Percentiles rank a stretch among this genome's conserved stretches.
Conservation (phyloP, 164 flowering plant genomes). For the Akebia trifoliata region DNA sequence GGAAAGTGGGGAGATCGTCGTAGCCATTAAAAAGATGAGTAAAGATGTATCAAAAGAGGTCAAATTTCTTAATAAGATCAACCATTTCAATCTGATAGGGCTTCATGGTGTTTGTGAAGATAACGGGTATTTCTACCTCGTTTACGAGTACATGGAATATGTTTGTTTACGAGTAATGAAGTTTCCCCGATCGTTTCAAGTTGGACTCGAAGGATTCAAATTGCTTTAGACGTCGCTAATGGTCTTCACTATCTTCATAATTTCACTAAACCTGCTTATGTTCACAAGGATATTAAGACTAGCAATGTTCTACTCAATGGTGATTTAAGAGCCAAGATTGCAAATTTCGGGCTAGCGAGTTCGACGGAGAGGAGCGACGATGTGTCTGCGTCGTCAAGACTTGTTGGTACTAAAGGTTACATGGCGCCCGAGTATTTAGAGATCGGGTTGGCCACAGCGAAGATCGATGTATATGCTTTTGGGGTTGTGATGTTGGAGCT, state of each 20-base stretch:
- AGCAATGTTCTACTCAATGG: constrained; percentile 45
- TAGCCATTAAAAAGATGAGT: constrained; percentile 43
- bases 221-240: constrained; percentile 61
- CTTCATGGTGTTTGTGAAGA: constrained; percentile 47
- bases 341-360: constrained; percentile 51
- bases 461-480: constrained; percentile 66
- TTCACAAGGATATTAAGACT: constrained; percentile 54
- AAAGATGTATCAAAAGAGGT: constrained; percentile 43
- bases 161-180: constrained; percentile 33
- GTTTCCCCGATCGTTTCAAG: constrained; percentile 13
- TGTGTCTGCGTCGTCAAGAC: constrained; percentile 9
- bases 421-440: constrained; percentile 69
- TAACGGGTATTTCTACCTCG: constrained; percentile 37
- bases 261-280: constrained; percentile 46
- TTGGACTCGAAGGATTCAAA: constrained; percentile 50
- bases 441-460: constrained; percentile 35
- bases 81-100: constrained; percentile 57
- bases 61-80: constrained; percentile 42
- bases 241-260: constrained; percentile 69
- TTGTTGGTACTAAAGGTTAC: constrained; percentile 48
- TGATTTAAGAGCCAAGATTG: constrained; percentile 53
- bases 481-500: constrained; percentile 68
- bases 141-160: constrained; percentile 56
- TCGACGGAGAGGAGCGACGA: constrained; percentile 18
- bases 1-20: too few relatives aligned